Conservation (phyloP, 164 flowering plant genomes). For the Nymphaea colorata region DNA sequence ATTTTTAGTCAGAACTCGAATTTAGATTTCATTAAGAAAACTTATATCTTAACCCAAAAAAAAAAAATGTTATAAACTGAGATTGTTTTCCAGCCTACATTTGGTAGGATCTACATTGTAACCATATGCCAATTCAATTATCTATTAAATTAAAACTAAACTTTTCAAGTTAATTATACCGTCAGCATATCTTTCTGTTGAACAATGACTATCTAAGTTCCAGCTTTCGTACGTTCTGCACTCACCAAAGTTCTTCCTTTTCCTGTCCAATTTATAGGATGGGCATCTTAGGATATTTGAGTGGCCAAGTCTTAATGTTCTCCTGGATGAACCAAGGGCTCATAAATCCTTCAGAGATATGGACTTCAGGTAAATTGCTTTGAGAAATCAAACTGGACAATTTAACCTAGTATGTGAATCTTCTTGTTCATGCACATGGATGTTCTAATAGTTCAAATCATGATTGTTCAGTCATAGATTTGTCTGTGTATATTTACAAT, state of each 20-base stretch:
- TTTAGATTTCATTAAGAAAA: not conserved
- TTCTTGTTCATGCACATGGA: not conserved
- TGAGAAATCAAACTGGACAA: not conserved
- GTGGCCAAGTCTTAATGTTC: constrained; percentile 72
- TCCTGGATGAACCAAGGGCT: constrained; percentile 78
- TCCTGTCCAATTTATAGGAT: constrained; percentile 33
- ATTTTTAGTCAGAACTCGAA: no score
- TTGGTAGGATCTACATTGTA: not conserved
- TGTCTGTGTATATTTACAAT: not conserved
- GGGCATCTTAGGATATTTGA: constrained; percentile 85
- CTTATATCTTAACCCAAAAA: not conserved
- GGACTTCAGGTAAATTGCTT: constrained; percentile 66
- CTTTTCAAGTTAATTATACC: not conserved
- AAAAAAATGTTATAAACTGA: not conserved
- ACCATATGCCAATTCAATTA: not conserved
- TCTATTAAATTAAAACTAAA: not conserved
- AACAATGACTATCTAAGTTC: no score
- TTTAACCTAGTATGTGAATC: not conserved
- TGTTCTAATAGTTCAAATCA: not conserved
- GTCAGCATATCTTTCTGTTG: no score
- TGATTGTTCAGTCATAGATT: not conserved
- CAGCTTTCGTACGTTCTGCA: no score
- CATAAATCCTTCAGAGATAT: constrained; percentile 76
- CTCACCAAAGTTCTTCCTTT: not conserved
- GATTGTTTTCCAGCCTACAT: not conserved